Evolutionary conservation across 1,284 basidiomycete species (phyloP), one percentile per base, ranked within the genome.

Genomic region (Somion occarium): DNA sequence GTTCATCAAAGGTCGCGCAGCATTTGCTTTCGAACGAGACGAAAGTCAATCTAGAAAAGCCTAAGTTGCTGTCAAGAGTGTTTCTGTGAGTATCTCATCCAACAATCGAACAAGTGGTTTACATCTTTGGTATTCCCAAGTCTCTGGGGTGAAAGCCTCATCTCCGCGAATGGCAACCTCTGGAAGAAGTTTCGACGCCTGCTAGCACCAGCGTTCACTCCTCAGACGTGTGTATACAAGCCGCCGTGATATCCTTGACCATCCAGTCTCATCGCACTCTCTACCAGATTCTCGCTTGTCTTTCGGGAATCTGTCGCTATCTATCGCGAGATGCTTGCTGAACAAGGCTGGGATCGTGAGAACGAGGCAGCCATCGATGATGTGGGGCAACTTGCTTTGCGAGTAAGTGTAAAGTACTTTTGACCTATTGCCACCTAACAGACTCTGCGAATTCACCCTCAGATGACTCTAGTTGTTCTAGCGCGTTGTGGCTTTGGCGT

Each of bases 401-500:
- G 53, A 39, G 54, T 55, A 20, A 13, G 50, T 24, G 25, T 27
- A n/a, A 19, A n/a, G 24, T 38, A 11, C 11, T 45, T 45, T 24
- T 44, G 38, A 38, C 19, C 22, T 25, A 19, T 18, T 38, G 38
- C 15, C 51, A 51, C 12, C n/a, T n/a, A 20, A 11, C n/a, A 19
- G 24, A 19, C 37, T 27, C 12, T n/a, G 9, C 26, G 3, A 38
- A 20, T 9, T 38, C n/a, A n/a, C n/a, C 18, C 20, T 20, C n/a
- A 52, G 53, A 25, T 55, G 13, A 51, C 53, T 3, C 27, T 55
- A 27, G 23, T 52, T 20, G 48, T 52, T 38, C 49, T 55, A 24
- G 37, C 53, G 3, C 24, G 52, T 18, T 55, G 53, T 26, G 53
- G 47, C 3, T 55, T 55, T 27, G 49, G 49, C 22, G 43, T 55